These are phyloP conservation scores for Cercospora zeina DNA, from an alignment of 2,329 filamentous ascomycete genomes.

Conservation along the genomic window DNA sequence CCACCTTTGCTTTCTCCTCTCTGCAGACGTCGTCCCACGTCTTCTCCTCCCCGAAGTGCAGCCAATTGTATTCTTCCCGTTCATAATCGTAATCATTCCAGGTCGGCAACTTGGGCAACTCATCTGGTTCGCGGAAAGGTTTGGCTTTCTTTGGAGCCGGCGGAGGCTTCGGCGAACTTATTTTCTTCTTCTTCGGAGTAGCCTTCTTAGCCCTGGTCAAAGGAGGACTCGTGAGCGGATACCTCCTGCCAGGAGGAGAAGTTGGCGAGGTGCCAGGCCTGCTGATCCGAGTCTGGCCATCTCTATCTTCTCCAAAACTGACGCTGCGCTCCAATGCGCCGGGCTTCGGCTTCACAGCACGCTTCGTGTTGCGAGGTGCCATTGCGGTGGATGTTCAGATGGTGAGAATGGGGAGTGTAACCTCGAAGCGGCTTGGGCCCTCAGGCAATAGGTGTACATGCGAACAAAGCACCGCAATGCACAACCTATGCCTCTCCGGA, in stretches of 20 bases:
- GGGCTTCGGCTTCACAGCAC: background rate
- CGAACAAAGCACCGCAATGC: background rate
- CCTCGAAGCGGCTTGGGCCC: background rate
- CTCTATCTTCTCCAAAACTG: constrained; percentile 13
- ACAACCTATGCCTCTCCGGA: background rate
- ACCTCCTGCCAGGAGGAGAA: constrained; percentile 5
- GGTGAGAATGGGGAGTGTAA: background rate
- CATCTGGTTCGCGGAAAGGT: background rate
- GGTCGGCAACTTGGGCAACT: background rate
- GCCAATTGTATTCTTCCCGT: background rate
- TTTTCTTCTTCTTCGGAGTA: background rate
- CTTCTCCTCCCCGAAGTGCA: background rate
- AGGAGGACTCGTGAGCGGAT: constrained; percentile 6
- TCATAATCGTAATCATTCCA: background rate
- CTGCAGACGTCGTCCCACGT: background rate
- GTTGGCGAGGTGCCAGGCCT: constrained; percentile 12
- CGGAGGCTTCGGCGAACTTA: background rate
- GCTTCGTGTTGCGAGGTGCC: background rate
- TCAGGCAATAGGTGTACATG: background rate
- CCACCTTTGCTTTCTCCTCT: background rate
- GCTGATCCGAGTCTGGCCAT: constrained; percentile 4
- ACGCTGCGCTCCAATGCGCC: constrained; percentile 1
- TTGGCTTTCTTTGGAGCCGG: background rate
- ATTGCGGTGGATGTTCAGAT: background rate
- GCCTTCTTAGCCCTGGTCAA: background rate